Base-by-base conservation (phyloP, 1,284 basidiomycete species). In the Grifola frondosa region DNA sequence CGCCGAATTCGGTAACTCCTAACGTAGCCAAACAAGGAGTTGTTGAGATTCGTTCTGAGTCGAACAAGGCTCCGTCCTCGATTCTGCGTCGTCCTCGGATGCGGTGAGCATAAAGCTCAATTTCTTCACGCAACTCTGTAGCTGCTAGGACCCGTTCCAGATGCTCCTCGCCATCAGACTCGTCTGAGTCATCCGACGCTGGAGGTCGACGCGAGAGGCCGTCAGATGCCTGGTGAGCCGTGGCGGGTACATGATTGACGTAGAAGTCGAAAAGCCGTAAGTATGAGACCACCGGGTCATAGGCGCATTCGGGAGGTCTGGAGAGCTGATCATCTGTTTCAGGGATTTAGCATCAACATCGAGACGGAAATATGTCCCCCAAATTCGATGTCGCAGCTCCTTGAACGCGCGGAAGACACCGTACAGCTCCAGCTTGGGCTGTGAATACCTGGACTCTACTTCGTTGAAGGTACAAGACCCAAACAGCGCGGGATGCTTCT, bases 341-440 rank as follows among this genome's bases (percentile, higher is more conserved):
- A 72, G 49, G 25, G 56, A 66, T 17, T 57, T 59, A 2, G 66
- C 62, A 38, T 71, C 65, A 12, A 61, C 54, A n/a, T 69, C 63
- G 0, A 71, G 37, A 1, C 48, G 22, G 44, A 71, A 65, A 30
- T 58, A 54, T 1, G 64, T 40, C 9, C 64, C 65, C 55, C 60
- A 64, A 5, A 70, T 36, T 0, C 56, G 38, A 44, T 64, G 54
- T 0, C 59, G 48, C 1, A 62, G 40, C 7, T 60, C 59, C 25
- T 66, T 66, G 21, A 69, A 25, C 0, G 66, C 63, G 1, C 58
- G 28, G 36, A 63, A 68, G 0, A 70, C 46, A 1, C 67, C 66
- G 40, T 64, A 69, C 0, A 71, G 46, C 42, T 71, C 67, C 0
- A 62, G 46, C 48, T 71, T 69, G 0, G 67, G 64, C 42, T 70